Conservation (phyloP, 768 basidiomycete genomes). For the Boletellus ananas region DNA sequence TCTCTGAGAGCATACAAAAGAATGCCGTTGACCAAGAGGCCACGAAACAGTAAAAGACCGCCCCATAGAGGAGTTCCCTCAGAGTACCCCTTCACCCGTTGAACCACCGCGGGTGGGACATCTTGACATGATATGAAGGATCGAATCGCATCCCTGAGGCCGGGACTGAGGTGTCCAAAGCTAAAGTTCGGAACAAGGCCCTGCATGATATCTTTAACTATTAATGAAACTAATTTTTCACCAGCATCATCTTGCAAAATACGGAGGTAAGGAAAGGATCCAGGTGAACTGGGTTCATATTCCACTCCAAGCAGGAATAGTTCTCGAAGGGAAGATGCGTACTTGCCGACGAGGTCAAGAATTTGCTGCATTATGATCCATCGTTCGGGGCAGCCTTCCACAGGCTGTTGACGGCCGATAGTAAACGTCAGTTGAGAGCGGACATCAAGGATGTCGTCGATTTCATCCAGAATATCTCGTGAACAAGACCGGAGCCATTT, state of each 20-base stretch:
- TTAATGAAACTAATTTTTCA: constrained; percentile 7
- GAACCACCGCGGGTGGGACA: neutral
- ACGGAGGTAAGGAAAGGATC: constrained; percentile 26
- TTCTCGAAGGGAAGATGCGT: neutral
- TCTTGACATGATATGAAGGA: constrained; percentile 22
- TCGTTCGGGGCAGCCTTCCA: constrained; percentile 32
- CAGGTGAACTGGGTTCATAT: constrained; percentile 5
- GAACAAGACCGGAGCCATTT: constrained; percentile 17
- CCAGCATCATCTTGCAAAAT: constrained; percentile 15
- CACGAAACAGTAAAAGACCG: constrained; percentile 32
- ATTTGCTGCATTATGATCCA: constrained; percentile 6
- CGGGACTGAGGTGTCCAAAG: constrained; percentile 8
- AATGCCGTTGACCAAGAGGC: constrained; percentile 26
- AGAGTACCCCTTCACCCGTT: constrained; percentile 6
- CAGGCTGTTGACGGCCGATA: constrained; percentile 31
- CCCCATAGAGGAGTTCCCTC: constrained; percentile 10
- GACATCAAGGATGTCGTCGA: constrained; percentile 31
- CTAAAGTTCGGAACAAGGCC: constrained; percentile 12
- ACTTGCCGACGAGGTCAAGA: constrained; percentile 15
- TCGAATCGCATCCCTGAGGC: neutral
- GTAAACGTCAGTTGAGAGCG: constrained; percentile 49
- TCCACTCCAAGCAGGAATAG: constrained; percentile 12
- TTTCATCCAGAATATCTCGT: constrained; percentile 20
- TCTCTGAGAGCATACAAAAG: constrained; percentile 19
- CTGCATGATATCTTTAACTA: constrained; percentile 16